Conservation (phyloP, 1,284 basidiomycete genomes). For the Ceratobasidium sp. region DNA sequence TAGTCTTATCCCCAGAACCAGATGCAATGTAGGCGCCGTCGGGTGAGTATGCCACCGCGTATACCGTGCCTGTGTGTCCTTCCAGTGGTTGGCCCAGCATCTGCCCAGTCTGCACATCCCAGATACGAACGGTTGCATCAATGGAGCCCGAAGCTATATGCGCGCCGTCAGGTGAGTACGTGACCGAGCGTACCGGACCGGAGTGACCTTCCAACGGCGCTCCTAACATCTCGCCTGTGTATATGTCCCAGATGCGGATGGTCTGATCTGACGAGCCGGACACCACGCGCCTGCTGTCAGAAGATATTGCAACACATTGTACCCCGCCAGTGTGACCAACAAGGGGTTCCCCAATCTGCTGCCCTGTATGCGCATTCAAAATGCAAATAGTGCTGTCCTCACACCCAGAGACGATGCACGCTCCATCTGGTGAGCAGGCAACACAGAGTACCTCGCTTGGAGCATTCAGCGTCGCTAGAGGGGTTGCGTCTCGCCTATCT, state of each 20-base stretch:
- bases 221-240: too few species aligned
- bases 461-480: neutral
- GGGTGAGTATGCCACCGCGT: too few species aligned
- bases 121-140: neutral
- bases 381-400: neutral
- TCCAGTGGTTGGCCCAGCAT: too few species aligned
- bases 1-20: too few species aligned
- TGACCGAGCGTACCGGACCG: too few species aligned
- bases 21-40: too few species aligned
- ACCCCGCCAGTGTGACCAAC: neutral
- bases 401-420: neutral
- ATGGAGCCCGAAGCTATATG: neutral
- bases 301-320: neutral
- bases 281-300: neutral
- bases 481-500: neutral
- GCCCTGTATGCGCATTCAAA: neutral
- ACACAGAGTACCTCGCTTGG: neutral
- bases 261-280: too few species aligned
- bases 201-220: too few species aligned
- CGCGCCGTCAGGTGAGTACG: too few species aligned
- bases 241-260: too few species aligned
- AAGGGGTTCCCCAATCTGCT: neutral
- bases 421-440: slow-evolving; percentile 7
- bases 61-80: too few species aligned
- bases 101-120: neutral